These are phyloP conservation scores for Geotrichum aggregatum DNA, from an alignment of 1,139 yeast genomes.

Conservation along the genomic window DNA sequence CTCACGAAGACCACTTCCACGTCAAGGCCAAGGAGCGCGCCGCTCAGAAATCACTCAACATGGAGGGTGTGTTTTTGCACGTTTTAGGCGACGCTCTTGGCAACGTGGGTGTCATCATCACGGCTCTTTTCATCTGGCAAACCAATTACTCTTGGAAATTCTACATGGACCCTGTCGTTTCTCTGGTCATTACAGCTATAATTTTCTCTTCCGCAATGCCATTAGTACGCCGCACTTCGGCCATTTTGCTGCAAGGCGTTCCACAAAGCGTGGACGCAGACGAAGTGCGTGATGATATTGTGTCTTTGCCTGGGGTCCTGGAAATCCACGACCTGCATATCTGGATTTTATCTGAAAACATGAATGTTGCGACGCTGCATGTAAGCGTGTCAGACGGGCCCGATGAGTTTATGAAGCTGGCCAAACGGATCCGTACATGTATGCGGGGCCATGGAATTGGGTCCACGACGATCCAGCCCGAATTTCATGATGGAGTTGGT, in stretches of 20 bases:
- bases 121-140: constrained; percentile 92
- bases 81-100: constrained; percentile 96
- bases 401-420: constrained; percentile 65
- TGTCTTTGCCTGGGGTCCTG: constrained; percentile 62
- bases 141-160: constrained; percentile 84
- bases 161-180: constrained; percentile 80
- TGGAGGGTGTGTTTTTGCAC: constrained; percentile 95
- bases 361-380: constrained; percentile 84
- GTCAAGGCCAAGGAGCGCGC: constrained; percentile 33
- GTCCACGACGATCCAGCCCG: constrained; percentile 94
- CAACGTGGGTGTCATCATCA: constrained; percentile 83
- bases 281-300: constrained; percentile 64
- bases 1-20: constrained; percentile 40
- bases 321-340: constrained; percentile 94
- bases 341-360: constrained; percentile 90
- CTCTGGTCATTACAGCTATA: constrained; percentile 78
- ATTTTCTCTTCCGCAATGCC: constrained; percentile 92
- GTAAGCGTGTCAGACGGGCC: constrained; percentile 65
- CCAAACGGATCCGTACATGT: constrained; percentile 70
- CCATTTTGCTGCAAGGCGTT: constrained; percentile 87
- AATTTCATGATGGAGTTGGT: constrained; percentile 41
- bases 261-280: constrained; percentile 78
- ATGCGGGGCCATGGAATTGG: constrained; percentile 84
- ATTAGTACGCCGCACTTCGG: constrained; percentile 77
- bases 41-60: constrained; percentile 65